Evolutionary conservation across 2,329 filamentous ascomycete species (phyloP).

Genomic region (Dichotomopilus funicola): DNA sequence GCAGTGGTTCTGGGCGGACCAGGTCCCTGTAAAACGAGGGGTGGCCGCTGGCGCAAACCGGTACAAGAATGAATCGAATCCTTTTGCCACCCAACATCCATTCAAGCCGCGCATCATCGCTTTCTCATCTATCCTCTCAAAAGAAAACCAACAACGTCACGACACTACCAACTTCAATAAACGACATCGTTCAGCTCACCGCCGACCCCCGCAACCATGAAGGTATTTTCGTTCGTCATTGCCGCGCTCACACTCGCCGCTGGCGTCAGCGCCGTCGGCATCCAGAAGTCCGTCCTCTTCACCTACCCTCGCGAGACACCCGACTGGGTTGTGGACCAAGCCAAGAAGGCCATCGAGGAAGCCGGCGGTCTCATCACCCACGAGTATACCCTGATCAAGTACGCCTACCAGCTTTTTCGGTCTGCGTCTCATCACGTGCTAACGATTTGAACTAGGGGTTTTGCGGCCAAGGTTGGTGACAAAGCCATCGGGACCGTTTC

Average conservation of each 20-base stretch:
- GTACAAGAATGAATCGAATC: neutral
- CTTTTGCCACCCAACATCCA: constrained; percentile 5
- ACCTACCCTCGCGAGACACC: constrained; percentile 67
- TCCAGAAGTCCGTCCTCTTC: constrained; percentile 69
- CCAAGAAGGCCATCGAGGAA: constrained; percentile 62
- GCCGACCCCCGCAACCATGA: constrained; percentile 48
- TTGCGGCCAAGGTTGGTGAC: constrained; percentile 66
- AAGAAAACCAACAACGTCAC: neutral
- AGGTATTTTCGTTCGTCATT: constrained; percentile 47
- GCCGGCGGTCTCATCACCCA: constrained; percentile 75
- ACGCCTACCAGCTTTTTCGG: constrained; percentile 28
- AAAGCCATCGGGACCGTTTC: constrained; percentile 63
- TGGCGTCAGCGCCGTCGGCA: constrained; percentile 55
- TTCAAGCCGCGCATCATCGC: neutral
- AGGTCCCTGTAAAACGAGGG: constrained; percentile 6
- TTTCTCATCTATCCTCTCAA: neutral
- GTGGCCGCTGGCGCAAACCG: constrained; percentile 1
- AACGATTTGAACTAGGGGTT: constrained; percentile 51
- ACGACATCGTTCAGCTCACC: neutral
- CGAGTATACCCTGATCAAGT: constrained; percentile 64
- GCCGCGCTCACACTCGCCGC: constrained; percentile 52
- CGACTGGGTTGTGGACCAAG: constrained; percentile 59
- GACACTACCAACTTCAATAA: neutral
- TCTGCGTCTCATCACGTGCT: constrained; percentile 18
- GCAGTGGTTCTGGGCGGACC: neutral